Base-by-base conservation (phyloP, 768 basidiomycete species). In the Xerocomellus dryophilus region DNA sequence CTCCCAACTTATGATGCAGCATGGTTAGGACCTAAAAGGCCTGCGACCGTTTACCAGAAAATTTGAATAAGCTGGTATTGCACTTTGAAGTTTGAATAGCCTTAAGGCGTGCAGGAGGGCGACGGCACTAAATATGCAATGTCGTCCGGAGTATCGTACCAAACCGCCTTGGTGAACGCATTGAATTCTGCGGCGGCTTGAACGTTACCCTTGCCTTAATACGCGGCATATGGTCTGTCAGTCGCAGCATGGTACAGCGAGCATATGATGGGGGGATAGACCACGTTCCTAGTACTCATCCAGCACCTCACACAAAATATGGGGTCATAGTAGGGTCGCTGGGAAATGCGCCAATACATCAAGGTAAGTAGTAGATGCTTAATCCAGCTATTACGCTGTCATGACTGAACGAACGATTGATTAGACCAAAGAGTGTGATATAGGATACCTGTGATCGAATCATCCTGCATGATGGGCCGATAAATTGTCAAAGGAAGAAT, bases 381-480 rank as follows among this genome's bases (percentile, higher is more conserved):
- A 42, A 36, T 17, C 29, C 7, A 15, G 18, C 4, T 29, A 29
- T 27, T 11, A 44, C 7, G 18, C 23, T 29, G 41, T 11, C 29
- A 32, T 14, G 29, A 14, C n/a, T 5, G 27, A 51, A 47, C 31
- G 29, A 58, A 27, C 8, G 41, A 27, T 48, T 21, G 17, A 51
- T 32, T 53, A 47, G 34, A 49, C 20, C 20, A 52, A 43, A 38
- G 57, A 53, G 23, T 38, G 47, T 43, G 47, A 17, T 66, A 17
- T 54, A 56, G 51, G 50, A n/a, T 49, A 44, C 34, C 32, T 29
- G 36, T 42, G 27, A 23, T 25, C 2, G 5, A 15, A n/a, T 18
- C 21, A 36, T 21, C 43, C 34, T 34, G 36, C 11, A 2, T n/a
- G 14, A 36, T 23, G 32, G 18, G 36, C 29, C 9, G n/a, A 5